Conservation (phyloP, 2,329 filamentous ascomycete species). For the Fusarium papillatum region DNA sequence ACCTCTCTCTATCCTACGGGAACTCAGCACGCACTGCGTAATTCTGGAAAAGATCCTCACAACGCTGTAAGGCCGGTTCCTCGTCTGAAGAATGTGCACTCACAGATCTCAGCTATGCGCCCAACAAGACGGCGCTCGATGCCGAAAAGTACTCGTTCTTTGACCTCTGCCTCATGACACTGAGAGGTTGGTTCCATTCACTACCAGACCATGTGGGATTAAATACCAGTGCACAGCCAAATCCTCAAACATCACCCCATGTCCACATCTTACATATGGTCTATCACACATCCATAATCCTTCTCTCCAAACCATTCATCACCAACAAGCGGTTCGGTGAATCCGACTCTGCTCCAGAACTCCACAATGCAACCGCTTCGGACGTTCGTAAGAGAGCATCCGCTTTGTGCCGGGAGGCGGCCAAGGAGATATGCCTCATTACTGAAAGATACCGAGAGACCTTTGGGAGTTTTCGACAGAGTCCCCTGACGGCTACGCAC, state of each 20-base stretch:
- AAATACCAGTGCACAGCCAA: neutral
- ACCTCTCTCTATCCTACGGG: neutral
- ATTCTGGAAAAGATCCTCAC: slow-evolving; percentile 17
- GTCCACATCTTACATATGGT: neutral
- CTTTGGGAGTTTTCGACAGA: neutral
- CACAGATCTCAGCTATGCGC: neutral
- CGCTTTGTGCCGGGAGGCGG: neutral
- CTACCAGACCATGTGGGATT: neutral
- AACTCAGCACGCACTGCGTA: neutral
- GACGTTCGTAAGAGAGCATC: neutral
- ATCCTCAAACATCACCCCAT: neutral
- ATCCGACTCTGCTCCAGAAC: neutral
- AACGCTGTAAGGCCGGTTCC: slow-evolving; percentile 3
- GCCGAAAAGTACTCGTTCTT: neutral
- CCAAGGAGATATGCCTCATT: neutral
- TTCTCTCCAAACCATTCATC: neutral
- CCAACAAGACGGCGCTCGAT: neutral
- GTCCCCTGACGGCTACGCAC: neutral
- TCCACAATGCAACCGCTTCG: neutral
- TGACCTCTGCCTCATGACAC: neutral
- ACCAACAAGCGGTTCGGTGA: neutral
- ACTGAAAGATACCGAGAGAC: neutral
- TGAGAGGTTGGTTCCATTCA: neutral
- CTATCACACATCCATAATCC: neutral
- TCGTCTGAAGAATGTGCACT: neutral